phyloP scores from a whole-genome alignment of 1,139 yeast genomes.

The Blastobotrys capitulatus region DNA sequence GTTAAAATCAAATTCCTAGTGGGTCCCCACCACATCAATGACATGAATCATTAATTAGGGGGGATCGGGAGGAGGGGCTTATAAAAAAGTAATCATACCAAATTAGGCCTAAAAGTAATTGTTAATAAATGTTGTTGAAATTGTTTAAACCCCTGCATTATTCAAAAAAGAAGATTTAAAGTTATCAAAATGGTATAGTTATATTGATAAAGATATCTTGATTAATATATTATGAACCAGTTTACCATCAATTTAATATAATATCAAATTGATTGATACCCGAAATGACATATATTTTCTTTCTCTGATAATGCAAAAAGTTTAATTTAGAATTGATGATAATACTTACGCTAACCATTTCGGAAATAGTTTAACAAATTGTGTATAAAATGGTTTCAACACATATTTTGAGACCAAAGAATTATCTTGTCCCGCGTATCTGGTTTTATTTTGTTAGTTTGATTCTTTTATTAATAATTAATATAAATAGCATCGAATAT shows the following conservation, averaged over 20 bases:
- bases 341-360: constrained; percentile 57
- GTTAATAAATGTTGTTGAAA: not conserved
- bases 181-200: not conserved
- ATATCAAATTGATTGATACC: no score
- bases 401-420: constrained; percentile 70
- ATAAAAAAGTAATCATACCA: constrained; percentile 16
- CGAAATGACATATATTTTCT: no score
- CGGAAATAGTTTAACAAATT: constrained; percentile 72
- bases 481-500: not conserved
- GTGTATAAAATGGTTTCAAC: constrained; percentile 66
- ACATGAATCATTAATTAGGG: no score
- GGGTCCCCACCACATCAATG: no score
- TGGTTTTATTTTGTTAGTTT: constrained; percentile 6
- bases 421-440: constrained; percentile 71
- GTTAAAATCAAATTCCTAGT: no score
- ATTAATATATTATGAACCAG: no score
- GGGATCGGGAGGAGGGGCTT: no score
- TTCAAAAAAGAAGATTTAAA: no score
- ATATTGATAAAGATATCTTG: not conserved
- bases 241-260: no score
- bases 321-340: not conserved
- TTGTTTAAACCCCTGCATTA: not conserved
- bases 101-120: constrained; percentile 18
- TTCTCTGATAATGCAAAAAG: no score
- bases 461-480: not conserved